Conservation (phyloP, 345 rosid genomes). For the Acer negundo region DNA sequence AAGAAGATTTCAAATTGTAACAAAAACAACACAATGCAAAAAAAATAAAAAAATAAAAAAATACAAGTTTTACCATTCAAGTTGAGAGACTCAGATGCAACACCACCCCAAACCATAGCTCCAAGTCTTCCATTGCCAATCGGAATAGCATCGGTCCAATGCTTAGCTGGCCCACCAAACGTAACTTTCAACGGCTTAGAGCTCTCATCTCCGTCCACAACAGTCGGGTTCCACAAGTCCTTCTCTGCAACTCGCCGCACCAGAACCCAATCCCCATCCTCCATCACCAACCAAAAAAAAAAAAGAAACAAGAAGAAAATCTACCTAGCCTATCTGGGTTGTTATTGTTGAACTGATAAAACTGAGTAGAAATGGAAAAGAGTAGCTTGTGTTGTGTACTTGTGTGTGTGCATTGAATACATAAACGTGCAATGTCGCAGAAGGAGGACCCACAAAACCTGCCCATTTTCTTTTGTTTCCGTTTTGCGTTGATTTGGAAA, state of each 20-base stretch:
- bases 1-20: neutral
- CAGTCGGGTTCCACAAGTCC: constrained; percentile 45
- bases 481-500: too few species aligned
- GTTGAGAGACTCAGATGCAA: constrained; percentile 65
- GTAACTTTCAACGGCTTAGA: constrained; percentile 59
- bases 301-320: too few species aligned
- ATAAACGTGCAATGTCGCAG: neutral
- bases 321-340: too few species aligned
- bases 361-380: neutral
- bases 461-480: neutral
- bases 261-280: constrained; percentile 49
- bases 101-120: constrained; percentile 96
- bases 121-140: constrained; percentile 94
- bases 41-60: neutral
- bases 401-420: neutral
- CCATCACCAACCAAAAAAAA: constrained; percentile 10
- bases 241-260: constrained; percentile 48
- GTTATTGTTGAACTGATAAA: too few species aligned
- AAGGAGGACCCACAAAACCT: neutral
- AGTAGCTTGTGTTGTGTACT: neutral
- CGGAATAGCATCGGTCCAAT: constrained; percentile 91
- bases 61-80: constrained; percentile 57
- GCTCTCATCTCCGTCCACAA: constrained; percentile 30
- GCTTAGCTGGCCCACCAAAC: constrained; percentile 68
- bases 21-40: neutral